These are phyloP conservation scores for Rhodosporidiobolus sp. DNA, from an alignment of 768 basidiomycete genomes.

Conservation along the genomic window DNA sequence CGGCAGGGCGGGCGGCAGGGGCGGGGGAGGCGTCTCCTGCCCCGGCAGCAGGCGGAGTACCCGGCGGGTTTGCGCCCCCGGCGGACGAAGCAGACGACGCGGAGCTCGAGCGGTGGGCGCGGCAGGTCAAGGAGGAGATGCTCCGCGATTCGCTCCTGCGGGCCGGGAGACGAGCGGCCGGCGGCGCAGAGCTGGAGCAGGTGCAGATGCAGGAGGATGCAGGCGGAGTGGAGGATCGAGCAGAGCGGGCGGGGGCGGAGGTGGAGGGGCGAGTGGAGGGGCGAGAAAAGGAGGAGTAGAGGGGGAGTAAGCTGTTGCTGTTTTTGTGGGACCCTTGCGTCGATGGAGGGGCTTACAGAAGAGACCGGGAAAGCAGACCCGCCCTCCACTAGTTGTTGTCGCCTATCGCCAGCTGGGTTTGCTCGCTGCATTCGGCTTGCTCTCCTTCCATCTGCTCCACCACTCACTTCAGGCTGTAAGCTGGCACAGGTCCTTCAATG, in stretches of 20 bases:
- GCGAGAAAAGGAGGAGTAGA: background rate
- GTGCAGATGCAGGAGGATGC: background rate
- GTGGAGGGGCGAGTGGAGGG: too few species aligned
- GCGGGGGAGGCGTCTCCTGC: too few species aligned
- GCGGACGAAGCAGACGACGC: constrained; percentile 6
- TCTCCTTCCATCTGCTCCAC: too few species aligned
- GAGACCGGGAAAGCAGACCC: too few species aligned
- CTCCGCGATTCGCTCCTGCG: constrained; percentile 16
- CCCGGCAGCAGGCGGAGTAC: too few species aligned
- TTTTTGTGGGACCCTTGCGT: too few species aligned
- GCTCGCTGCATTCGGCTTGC: too few species aligned
- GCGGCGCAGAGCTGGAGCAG: too few species aligned
- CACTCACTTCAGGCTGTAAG: background rate
- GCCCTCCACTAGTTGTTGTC: too few species aligned
- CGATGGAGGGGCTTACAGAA: too few species aligned
- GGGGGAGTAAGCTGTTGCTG: background rate
- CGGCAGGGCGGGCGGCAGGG: too few species aligned
- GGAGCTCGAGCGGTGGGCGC: constrained; percentile 21
- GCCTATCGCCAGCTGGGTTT: too few species aligned
- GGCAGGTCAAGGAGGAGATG: constrained; percentile 22
- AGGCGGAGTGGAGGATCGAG: background rate
- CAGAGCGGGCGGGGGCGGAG: background rate
- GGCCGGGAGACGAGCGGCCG: constrained; percentile 1
- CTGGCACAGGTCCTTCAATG: background rate
- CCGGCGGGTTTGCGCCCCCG: background rate